Evolutionary conservation across 257 asterid genomes (phyloP).

Genomic region (Orobanche coerulescens): DNA sequence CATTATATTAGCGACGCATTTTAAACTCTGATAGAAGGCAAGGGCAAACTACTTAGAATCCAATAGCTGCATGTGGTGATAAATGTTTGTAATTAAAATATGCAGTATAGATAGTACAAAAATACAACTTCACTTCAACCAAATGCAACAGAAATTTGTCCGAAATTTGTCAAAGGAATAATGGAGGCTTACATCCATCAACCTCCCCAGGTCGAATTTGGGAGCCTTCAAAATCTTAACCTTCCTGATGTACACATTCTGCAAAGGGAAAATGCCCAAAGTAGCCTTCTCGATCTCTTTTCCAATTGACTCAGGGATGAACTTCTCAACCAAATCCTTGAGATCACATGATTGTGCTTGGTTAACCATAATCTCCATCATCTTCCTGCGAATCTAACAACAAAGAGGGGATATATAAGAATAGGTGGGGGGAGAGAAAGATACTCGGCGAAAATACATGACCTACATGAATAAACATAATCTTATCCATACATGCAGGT

Average conservation of each 20-base stretch:
- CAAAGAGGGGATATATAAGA: background rate
- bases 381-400: conserved; percentile 66
- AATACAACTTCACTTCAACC: too few species aligned
- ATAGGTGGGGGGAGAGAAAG: too few species aligned
- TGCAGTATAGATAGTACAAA: too few species aligned
- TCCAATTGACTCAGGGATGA: conserved; percentile 79
- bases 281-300: conserved; percentile 83
- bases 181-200: conserved; percentile 55
- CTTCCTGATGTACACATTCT: conserved; percentile 69
- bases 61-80: too few species aligned
- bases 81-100: too few species aligned
- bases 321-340: conserved; percentile 70
- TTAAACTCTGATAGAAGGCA: too few species aligned
- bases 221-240: conserved; percentile 85
- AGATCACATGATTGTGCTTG: conserved; percentile 70
- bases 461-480: background rate
- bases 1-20: too few species aligned
- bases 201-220: conserved; percentile 65
- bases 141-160: too few species aligned
- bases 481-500: background rate
- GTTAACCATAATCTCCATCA: conserved; percentile 75
- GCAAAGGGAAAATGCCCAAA: conserved; percentile 68
- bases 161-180: too few species aligned
- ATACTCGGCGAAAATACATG: too few species aligned
- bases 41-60: too few species aligned